Evolutionary conservation across 177 flowering plant species (phyloP).

Genomic region (Tripterygium wilfordii): DNA sequence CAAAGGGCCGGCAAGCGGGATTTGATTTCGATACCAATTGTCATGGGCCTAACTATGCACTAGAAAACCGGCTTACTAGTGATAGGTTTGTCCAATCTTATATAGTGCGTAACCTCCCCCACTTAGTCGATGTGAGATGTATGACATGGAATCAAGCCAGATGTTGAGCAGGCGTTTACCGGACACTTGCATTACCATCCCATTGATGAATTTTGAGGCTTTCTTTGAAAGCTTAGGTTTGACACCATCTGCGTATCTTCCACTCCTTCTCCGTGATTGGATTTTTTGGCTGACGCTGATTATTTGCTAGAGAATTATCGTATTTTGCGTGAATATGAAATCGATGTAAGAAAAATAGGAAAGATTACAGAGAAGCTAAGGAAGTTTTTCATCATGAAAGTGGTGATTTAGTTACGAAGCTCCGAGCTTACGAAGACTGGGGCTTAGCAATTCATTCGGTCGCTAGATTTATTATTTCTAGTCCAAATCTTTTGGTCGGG

Average conservation of each 20-base stretch:
- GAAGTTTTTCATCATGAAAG: conserved; percentile 43
- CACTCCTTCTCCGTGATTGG: conserved; percentile 38
- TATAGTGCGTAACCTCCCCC: no score
- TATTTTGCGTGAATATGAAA: conserved; percentile 49
- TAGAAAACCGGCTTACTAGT: no score
- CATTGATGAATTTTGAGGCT: conserved; percentile 73
- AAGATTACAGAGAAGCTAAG: conserved; percentile 45
- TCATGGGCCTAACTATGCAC: no score
- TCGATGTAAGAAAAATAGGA: conserved; percentile 45
- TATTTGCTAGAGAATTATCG: conserved; percentile 48
- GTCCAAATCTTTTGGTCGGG: conserved; percentile 49
- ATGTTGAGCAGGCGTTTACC: conserved; percentile 21
- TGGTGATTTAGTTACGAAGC: conserved; percentile 43
- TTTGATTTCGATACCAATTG: no score
- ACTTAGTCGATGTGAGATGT: no score
- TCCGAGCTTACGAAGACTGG: conserved; percentile 39
- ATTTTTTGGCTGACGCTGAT: conserved; percentile 53
- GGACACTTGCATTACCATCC: conserved; percentile 59
- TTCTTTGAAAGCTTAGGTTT: conserved; percentile 78
- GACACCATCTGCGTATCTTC: conserved; percentile 31
- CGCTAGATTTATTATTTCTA: conserved; percentile 24
- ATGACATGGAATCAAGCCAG: no score
- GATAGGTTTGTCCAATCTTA: no score
- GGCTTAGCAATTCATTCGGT: conserved; percentile 26
- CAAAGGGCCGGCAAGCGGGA: no score